A percentile compares a stretch with the other conserved stretches of the same genome.
Conservation (phyloP, 345 rosid species). For the Populus tremula region DNA sequence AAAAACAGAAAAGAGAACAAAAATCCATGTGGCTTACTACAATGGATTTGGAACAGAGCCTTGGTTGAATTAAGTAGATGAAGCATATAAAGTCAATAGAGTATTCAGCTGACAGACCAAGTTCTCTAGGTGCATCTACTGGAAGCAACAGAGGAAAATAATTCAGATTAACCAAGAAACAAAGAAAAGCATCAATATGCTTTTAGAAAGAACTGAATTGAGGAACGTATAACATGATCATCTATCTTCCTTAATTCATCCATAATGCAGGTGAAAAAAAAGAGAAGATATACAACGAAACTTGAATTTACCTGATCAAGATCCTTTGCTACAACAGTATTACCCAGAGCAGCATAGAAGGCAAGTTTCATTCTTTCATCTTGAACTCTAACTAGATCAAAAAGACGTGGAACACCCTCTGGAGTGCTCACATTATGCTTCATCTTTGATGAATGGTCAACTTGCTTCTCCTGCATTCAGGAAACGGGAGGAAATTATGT, state of each 20-base stretch:
- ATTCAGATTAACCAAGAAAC: not conserved
- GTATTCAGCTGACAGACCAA: not conserved
- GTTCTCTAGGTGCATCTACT: not conserved
- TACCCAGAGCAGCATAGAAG: conserved; percentile 75
- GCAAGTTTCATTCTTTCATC: conserved; percentile 96
- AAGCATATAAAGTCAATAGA: not conserved
- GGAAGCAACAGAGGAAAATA: not conserved
- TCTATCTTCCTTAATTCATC: not conserved
- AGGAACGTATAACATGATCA: too few relatives aligned
- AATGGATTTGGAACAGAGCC: too few relatives aligned
- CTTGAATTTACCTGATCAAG: conserved; percentile 74
- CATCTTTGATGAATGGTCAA: conserved; percentile 51
- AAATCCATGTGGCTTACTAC: too few relatives aligned
- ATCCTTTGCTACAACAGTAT: conserved; percentile 81
- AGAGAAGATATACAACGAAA: not conserved
- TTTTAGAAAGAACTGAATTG: not conserved
- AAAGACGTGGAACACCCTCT: conserved; percentile 88
- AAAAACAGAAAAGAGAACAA: not conserved
- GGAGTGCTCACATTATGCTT: conserved; percentile 71
- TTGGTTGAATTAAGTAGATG: too few relatives aligned
- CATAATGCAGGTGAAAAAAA: not conserved
- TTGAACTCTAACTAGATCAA: conserved; percentile 77
- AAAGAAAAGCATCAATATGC: not conserved
- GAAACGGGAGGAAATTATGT: conserved; percentile 8
- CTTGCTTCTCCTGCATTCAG: conserved; percentile 77